phyloP scores from a whole-genome alignment of 2,329 filamentous ascomycete genomes.

The Penicillium brevicompactum region DNA sequence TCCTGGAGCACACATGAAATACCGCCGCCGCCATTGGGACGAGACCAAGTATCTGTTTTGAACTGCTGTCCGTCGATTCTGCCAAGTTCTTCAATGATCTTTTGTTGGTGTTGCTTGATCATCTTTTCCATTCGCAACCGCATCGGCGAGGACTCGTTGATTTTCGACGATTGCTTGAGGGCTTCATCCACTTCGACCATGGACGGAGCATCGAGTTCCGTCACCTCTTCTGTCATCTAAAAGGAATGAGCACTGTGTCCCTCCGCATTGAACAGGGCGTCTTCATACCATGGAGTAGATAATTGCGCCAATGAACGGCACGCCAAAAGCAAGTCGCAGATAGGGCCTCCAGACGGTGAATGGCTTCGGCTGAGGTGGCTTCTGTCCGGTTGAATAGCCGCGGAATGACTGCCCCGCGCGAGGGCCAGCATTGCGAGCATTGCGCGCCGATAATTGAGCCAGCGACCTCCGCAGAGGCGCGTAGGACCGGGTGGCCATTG shows the following conservation, averaged over 20 bases:
- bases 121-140: slow-evolving; percentile 96
- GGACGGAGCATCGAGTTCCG: slow-evolving; percentile 53
- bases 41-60: slow-evolving; percentile 80
- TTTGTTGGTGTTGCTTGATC: slow-evolving; percentile 87
- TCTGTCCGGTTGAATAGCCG: slow-evolving; percentile 30
- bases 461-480: slow-evolving; percentile 39
- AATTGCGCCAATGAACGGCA: slow-evolving; percentile 51
- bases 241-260: neutral
- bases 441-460: slow-evolving; percentile 26
- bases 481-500: slow-evolving; percentile 38
- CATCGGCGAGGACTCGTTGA: slow-evolving; percentile 85
- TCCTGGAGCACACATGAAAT: slow-evolving; percentile 95
- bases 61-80: slow-evolving; percentile 82
- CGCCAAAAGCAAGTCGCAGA: slow-evolving; percentile 50
- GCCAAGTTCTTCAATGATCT: slow-evolving; percentile 82
- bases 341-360: slow-evolving; percentile 50
- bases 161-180: slow-evolving; percentile 73
- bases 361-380: slow-evolving; percentile 23
- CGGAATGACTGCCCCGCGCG: slow-evolving; percentile 24
- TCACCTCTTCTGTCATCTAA: slow-evolving; percentile 42
- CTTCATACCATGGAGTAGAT: slow-evolving; percentile 56
- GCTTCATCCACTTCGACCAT: slow-evolving; percentile 85
- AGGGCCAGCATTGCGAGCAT: slow-evolving; percentile 21
- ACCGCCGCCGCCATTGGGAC: slow-evolving; percentile 86
- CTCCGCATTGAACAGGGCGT: neutral